Conservation (phyloP, 148 eudicot genomes). For the Vaccinium myrtillus region DNA sequence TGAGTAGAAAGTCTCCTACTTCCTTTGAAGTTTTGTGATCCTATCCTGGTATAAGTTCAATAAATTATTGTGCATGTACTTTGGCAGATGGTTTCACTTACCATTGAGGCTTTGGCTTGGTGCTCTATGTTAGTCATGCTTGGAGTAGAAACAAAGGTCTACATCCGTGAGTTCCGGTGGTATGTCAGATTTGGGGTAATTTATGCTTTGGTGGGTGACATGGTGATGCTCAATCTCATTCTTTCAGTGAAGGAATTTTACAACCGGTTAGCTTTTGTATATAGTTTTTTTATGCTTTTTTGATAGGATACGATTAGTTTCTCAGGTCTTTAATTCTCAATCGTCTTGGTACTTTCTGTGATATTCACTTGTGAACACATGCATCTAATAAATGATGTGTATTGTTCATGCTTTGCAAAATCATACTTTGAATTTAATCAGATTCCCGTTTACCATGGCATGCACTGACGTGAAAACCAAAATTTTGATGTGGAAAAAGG, state of each 20-base stretch:
- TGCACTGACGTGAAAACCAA: not conserved
- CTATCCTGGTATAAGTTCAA: not conserved
- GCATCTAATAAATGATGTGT: not conserved
- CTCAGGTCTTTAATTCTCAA: slow-evolving; percentile 1
- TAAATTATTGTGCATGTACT: slow-evolving; percentile 5
- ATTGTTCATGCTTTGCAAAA: not conserved
- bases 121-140: slow-evolving; percentile 72
- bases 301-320: not conserved
- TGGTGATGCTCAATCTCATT: slow-evolving; percentile 75
- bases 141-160: slow-evolving; percentile 75
- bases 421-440: not conserved
- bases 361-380: not conserved
- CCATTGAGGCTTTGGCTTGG: slow-evolving; percentile 81
- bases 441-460: not conserved
- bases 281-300: not conserved
- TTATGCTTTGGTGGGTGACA: slow-evolving; percentile 80
- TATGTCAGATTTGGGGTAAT: slow-evolving; percentile 73
- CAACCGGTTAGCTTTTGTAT: slow-evolving; percentile 47
- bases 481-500: not conserved
- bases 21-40: not conserved
- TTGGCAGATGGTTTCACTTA: slow-evolving; percentile 58
- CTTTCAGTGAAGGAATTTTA: slow-evolving; percentile 67
- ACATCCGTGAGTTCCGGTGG: slow-evolving; percentile 84
- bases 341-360: not conserved
- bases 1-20: not conserved